Base-by-base conservation (phyloP, 805 yeast species). In the Candida dendrica region DNA sequence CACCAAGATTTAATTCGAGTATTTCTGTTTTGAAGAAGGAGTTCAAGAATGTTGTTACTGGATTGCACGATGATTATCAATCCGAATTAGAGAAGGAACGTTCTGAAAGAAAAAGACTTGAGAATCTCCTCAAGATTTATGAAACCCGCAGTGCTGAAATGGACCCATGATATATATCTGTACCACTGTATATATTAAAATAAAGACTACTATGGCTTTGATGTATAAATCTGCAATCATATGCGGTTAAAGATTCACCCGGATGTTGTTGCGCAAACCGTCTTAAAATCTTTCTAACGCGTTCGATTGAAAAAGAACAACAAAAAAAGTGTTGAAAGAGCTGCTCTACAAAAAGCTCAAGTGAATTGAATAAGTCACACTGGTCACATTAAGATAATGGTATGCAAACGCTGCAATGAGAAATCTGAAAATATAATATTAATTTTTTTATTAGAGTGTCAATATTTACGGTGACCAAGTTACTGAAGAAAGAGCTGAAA, bases 381-480 rank as follows among this genome's bases (percentile, higher is more conserved):
- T 27, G 30, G 13, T 27, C 30, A 27, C 13, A 9, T 27, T 27
- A 4, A 27, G 30, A 27, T 10, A 27, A 27, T 27, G 30, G 30
- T 27, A 27, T 27, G 30, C n/a, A n/a, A n/a, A n/a, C n/a, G n/a
- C n/a, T n/a, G n/a, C n/a, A n/a, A n/a, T n/a, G n/a, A n/a, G n/a
- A n/a, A n/a, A n/a, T n/a, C n/a, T n/a, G n/a, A n/a, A n/a, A n/a
- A n/a, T n/a, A n/a, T n/a, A 27, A 13, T 22, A 22, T n/a, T 27
- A 27, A 27, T 13, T 11, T 27, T 32, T 3, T n/a, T 18, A 1
- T 16, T 32, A 52, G 71, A 66, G 71, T 52, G 95, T 90, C 47
- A 91, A 90, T 54, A 90, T 91, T 59, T 88, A 93, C 67, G 95
- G 96, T 47, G 98, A 93, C 61, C 96, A 91, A 64, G 98, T 91